Percentiles rank a stretch among this genome's conserved stretches.
Evolutionary conservation across 257 asterid species (phyloP).

Genomic region (Linaria vulgaris): DNA sequence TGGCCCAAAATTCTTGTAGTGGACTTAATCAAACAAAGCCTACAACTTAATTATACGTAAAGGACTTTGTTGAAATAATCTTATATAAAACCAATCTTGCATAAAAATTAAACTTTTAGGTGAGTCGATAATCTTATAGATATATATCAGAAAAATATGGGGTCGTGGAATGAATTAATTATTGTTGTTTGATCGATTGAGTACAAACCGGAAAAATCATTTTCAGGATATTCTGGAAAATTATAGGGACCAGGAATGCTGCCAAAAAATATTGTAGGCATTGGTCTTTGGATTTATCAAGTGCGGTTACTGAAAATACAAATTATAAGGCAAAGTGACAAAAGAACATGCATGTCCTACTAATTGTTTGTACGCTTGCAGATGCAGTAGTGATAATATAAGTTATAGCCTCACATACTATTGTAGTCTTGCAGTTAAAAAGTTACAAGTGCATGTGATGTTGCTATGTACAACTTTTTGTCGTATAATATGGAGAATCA

Average conservation of each 20-base stretch:
- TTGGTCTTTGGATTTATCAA: constrained; percentile 31
- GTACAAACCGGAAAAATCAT: constrained; percentile 17
- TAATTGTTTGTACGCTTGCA: constrained; percentile 35
- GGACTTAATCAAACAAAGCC: too few relatives aligned
- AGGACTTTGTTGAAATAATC: too few relatives aligned
- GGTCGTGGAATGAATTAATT: neutral
- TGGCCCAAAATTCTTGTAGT: too few relatives aligned
- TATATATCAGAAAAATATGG: neutral
- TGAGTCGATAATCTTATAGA: too few relatives aligned
- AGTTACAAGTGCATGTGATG: constrained; percentile 29
- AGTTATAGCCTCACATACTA: constrained; percentile 29
- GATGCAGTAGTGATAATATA: too few relatives aligned
- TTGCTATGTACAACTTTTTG: neutral
- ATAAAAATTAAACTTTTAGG: too few relatives aligned
- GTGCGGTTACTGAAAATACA: neutral
- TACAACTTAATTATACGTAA: too few relatives aligned
- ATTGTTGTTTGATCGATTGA: neutral
- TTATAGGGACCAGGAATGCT: constrained; percentile 12
- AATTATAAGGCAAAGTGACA: constrained; percentile 32
- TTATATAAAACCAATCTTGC: too few relatives aligned
- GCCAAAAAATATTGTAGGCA: constrained; percentile 31
- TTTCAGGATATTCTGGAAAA: neutral
- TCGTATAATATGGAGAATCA: neutral
- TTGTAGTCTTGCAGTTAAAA: constrained; percentile 7
- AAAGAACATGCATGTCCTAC: constrained; percentile 32